These are phyloP conservation scores for Chamaecyparis obtusa DNA, from an alignment of 75 land plant species.

Conservation along the genomic window DNA sequence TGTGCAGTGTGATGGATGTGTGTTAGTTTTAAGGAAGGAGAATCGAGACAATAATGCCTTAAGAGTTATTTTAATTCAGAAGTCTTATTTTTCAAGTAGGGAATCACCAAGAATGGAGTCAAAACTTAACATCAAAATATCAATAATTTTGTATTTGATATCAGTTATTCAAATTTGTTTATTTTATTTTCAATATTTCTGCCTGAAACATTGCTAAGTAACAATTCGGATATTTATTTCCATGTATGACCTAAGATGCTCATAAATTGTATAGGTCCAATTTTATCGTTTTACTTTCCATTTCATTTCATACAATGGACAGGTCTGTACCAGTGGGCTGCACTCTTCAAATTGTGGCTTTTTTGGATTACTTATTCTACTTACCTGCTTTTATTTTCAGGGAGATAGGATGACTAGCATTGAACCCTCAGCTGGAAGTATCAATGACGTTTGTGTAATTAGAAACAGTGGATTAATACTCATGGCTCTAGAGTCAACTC, in stretches of 20 bases:
- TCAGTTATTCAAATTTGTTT: background rate
- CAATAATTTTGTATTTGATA: background rate
- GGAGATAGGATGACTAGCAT: conserved; percentile 83
- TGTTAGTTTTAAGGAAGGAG: background rate
- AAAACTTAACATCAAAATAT: background rate
- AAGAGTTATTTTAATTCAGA: background rate
- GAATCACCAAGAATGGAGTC: background rate
- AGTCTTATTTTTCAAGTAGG: background rate
- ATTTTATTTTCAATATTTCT: background rate
- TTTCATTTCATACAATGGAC: background rate
- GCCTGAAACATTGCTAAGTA: background rate
- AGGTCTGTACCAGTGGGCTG: background rate
- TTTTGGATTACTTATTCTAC: background rate
- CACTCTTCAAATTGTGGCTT: background rate
- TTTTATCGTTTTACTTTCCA: background rate
- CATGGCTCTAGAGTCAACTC: conserved; percentile 79
- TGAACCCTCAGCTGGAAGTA: conserved; percentile 71
- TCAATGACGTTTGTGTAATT: conserved; percentile 91
- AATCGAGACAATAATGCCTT: background rate
- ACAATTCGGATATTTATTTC: too few species aligned
- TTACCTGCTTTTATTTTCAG: conserved; percentile 34
- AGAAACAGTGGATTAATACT: conserved; percentile 84
- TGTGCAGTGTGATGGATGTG: background rate
- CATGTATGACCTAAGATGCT: background rate
- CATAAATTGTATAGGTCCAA: background rate